Base-by-base conservation (phyloP, 345 rosid species). In the Carallia brachiata region DNA sequence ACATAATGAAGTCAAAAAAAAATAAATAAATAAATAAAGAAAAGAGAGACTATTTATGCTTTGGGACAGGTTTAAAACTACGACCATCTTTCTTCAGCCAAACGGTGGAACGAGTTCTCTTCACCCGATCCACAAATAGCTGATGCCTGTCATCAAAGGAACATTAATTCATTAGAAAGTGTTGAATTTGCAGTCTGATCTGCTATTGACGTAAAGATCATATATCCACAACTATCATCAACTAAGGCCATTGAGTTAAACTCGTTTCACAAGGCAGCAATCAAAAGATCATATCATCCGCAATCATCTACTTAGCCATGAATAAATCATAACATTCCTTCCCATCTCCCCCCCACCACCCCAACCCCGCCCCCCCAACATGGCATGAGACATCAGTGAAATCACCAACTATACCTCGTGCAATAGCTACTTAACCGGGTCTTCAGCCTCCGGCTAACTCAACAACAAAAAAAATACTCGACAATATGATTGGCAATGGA, bases 81-180 rank as follows among this genome's bases (percentile, higher is more conserved):
- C 76, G 70, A 62, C 85, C 80, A 27, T 77, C 88, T 62, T 81
- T 85, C 73, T 71, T 95, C 54, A 92, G 69, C 97, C 97, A 87
- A 56, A 82, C 62, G 0, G 93, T 87, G 16, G 93, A 86, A 23
- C 97, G 86, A 6, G 97, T 92, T 74, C 76, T 85, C 78, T 79
- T 89, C 52, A 92, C 92, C 70, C 81, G 72, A 18, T 90, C 96
- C 10, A 71, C 65, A 54, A 92, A 90, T 61, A 95, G 85, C 19
- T 77, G 75, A 75, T 95, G 83, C 93, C 97, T 92, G 90, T 67
- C 52, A 61, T 30, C 32, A 65, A 70, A 44, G 58, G 53, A 61
- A 36, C 36, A 19, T 4, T 0, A 55, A 15, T 32, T 39, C 37
- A 52, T 78, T 52, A 64, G 52, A 57, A 37, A 44, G 28, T 0